Base-by-base conservation (phyloP, 371 early-diverging fungal species). In the Apophysomyces variabilis region DNA sequence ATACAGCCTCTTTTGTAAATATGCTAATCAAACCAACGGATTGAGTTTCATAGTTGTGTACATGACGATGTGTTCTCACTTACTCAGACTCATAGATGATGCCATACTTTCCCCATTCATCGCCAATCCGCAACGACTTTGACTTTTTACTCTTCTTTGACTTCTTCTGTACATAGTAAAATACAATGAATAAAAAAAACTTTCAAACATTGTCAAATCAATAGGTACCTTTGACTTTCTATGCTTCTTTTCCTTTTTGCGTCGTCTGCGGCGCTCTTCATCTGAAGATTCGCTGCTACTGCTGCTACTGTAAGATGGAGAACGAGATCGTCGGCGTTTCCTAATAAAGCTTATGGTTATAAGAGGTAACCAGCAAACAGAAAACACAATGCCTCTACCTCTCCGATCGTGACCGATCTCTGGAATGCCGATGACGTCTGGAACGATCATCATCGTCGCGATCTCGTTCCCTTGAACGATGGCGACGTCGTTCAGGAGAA, bases 101-200 rank as follows among this genome's bases (percentile, higher is more conserved):
- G n/a, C 89, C 89, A 66, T 83, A 78, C 50, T 78, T 74, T 45
- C 89, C 87, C 80, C 84, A 85, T 58, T 78, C 62, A 38, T 76
- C 71, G 39, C 75, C 76, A 16, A 76, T 66, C 26, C 65, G 39
- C 12, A 62, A 61, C 36, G 63, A 35, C 54, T 70, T 76, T 14
- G 64, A 67, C 62, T 74, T 78, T 32, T 72, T 79, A 37, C 68
- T 66, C 61, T 78, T 79, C 59, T 73, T 80, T 62, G 71, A 66
- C 47, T 69, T 72, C 26, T 65, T 70, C 57, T 58, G 38, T 58
- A 46, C 26, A 35, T 37, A 61, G 37, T 3, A 50, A 18, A 26
- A 9, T 21, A 50, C 9, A 39, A 16, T n/a, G 32, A 39, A 16
- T n/a, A 41, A 41, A 7, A 7, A 44, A 0, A 2, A 38, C 13